Evolutionary conservation across 2,329 filamentous ascomycete species (phyloP).

Genomic region (Pseudogymnoascus sp.): DNA sequence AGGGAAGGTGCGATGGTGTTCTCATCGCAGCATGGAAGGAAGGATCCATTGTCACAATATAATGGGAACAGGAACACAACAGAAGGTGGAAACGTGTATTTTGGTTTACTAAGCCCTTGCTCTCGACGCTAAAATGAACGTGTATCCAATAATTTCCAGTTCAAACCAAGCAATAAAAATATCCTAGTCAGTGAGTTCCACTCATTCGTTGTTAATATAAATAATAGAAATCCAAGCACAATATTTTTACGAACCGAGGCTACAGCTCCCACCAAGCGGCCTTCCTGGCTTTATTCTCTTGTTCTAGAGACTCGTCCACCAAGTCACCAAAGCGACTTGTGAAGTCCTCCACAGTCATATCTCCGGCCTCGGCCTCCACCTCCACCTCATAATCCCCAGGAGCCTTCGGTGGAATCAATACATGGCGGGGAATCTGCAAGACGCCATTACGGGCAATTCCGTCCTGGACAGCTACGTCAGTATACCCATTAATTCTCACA

Average conservation of each 20-base stretch:
- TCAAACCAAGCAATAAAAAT: not conserved
- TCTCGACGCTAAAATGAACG: not conserved
- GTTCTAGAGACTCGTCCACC: not conserved
- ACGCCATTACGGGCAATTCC: conserved; percentile 72
- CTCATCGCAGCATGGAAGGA: not conserved
- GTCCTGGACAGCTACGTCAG: conserved; percentile 59
- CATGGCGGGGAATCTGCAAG: conserved; percentile 65
- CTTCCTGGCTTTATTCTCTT: not conserved
- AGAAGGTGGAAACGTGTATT: not conserved
- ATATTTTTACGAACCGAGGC: not conserved
- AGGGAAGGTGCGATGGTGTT: not conserved
- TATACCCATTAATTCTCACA: conserved; percentile 70
- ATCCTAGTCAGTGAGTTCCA: not conserved
- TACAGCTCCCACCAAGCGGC: not conserved
- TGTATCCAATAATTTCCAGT: not conserved
- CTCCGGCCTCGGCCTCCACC: conserved; percentile 30
- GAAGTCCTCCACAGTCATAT: conserved; percentile 54
- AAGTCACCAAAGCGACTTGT: conserved; percentile 40
- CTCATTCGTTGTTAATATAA: not conserved
- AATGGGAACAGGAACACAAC: not conserved
- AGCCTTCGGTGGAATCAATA: conserved; percentile 64
- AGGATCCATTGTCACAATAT: not conserved
- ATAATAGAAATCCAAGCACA: not conserved
- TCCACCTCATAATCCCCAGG: conserved; percentile 31
- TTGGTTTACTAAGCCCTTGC: not conserved